These are phyloP conservation scores for Talaromyces sp. DNA, from an alignment of 2,329 filamentous ascomycete genomes.

Conservation along the genomic window DNA sequence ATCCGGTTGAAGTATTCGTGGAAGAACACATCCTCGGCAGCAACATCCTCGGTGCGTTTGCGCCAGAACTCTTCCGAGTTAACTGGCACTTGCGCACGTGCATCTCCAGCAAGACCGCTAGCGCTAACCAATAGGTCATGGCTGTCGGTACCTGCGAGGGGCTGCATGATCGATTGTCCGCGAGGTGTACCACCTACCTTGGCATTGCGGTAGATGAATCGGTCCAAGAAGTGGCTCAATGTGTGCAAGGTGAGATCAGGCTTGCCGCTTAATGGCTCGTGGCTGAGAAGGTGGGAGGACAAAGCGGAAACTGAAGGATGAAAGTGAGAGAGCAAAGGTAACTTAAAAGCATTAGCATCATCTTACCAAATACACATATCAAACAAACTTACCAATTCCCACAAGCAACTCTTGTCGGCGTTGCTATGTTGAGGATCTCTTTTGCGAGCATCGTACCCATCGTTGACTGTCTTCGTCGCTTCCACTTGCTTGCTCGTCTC, in stretches of 20 bases:
- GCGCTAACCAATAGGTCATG: conserved; percentile 62
- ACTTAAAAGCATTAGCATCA: conserved; percentile 32
- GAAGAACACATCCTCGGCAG: conserved; percentile 94
- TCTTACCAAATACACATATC: neutral
- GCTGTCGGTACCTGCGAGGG: conserved; percentile 65
- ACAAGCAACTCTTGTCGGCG: conserved; percentile 88
- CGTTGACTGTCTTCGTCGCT: conserved; percentile 33
- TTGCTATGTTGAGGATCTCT: conserved; percentile 88
- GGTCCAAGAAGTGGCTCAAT: conserved; percentile 92
- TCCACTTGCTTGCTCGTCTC: conserved; percentile 21
- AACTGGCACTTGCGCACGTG: conserved; percentile 64
- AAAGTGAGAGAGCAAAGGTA: conserved; percentile 76
- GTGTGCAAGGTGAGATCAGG: conserved; percentile 88
- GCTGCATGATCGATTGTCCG: conserved; percentile 95
- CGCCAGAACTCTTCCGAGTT: conserved; percentile 91
- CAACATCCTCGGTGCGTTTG: conserved; percentile 82
- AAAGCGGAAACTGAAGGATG: conserved; percentile 91
- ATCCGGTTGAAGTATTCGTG: conserved; percentile 88
- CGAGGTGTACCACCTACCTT: conserved; percentile 66
- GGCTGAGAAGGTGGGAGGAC: conserved; percentile 68
- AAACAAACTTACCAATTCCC: conserved; percentile 69
- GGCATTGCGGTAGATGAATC: conserved; percentile 95
- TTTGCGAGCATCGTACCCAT: conserved; percentile 80
- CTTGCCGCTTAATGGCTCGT: conserved; percentile 74
- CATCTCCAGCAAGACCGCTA: conserved; percentile 42